Evolutionary conservation across 495 filamentous ascomycete genomes (phyloP).

Genomic region (Neurospora discreta): DNA sequence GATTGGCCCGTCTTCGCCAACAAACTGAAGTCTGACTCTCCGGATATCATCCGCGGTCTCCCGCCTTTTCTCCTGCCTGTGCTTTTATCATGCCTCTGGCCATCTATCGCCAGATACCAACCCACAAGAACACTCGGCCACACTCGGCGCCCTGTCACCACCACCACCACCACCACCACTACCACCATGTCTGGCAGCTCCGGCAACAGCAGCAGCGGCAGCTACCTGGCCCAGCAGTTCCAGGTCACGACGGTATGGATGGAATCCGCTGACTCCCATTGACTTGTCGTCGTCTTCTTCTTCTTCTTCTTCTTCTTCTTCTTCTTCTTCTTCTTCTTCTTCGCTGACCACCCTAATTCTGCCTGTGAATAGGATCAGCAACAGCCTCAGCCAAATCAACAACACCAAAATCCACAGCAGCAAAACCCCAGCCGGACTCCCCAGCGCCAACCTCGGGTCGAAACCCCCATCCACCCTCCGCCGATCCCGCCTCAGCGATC

Average conservation of each 20-base stretch:
- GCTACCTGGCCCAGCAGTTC: conserved; percentile 3
- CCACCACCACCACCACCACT: background rate
- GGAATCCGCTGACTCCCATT: background rate
- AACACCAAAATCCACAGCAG: background rate
- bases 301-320: background rate
- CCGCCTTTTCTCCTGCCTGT: background rate
- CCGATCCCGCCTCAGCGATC: conserved; percentile 3
- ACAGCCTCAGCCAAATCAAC: background rate
- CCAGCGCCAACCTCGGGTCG: conserved; percentile 1
- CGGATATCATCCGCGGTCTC: conserved; percentile 1
- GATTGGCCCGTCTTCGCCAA: background rate
- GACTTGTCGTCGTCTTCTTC: background rate
- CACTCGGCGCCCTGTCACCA: too few species aligned
- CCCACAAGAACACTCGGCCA: background rate
- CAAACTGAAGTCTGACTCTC: conserved; percentile 2
- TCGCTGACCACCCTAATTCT: background rate
- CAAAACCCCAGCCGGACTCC: background rate
- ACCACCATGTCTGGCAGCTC: background rate
- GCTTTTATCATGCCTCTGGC: background rate
- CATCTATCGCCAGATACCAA: conserved; percentile 1
- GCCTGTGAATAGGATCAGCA: background rate
- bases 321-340: background rate
- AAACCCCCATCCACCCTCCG: conserved; percentile 14
- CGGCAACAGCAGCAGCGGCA: background rate
- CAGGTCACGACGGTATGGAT: conserved; percentile 1